phyloP scores from a whole-genome alignment of 345 rosid species.

The Eutrema japonicum region DNA sequence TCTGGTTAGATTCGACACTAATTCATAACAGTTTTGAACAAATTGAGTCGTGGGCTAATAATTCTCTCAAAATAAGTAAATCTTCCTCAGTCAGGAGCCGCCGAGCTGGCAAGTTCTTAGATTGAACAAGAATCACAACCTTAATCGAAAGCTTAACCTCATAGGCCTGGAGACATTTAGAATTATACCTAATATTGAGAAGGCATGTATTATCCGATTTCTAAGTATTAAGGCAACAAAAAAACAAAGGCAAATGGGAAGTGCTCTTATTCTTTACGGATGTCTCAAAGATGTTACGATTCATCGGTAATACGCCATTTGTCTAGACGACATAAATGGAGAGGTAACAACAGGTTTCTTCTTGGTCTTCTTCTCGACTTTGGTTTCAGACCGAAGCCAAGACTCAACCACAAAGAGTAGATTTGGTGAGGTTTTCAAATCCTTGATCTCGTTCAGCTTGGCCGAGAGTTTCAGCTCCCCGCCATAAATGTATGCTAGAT shows the following conservation, averaged over 20 bases:
- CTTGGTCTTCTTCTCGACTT: conserved; percentile 59
- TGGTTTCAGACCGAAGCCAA: conserved; percentile 89
- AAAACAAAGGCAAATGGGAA: background rate
- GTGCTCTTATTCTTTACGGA: conserved; percentile 19
- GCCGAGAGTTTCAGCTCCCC: conserved; percentile 72
- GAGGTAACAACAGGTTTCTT: conserved; percentile 49
- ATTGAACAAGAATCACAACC: too few relatives aligned
- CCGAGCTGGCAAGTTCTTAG: too few relatives aligned
- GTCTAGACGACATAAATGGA: conserved; percentile 73
- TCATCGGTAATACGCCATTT: conserved; percentile 95
- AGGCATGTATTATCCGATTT: too few relatives aligned
- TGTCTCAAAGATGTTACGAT: conserved; percentile 5
- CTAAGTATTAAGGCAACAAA: too few relatives aligned
- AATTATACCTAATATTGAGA: too few relatives aligned
- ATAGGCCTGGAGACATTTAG: too few relatives aligned
- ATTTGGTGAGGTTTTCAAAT: conserved; percentile 66
- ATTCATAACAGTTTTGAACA: too few relatives aligned
- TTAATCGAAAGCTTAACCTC: too few relatives aligned
- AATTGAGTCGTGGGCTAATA: too few relatives aligned
- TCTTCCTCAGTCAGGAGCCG: too few relatives aligned
- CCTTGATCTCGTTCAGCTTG: conserved; percentile 59
- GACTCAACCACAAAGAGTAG: conserved; percentile 85
- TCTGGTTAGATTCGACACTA: too few relatives aligned
- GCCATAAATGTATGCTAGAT: conserved; percentile 83
- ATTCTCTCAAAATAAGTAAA: too few relatives aligned